Conservation (phyloP, 2,329 filamentous ascomycete species). For the Ophiostoma populinum region DNA sequence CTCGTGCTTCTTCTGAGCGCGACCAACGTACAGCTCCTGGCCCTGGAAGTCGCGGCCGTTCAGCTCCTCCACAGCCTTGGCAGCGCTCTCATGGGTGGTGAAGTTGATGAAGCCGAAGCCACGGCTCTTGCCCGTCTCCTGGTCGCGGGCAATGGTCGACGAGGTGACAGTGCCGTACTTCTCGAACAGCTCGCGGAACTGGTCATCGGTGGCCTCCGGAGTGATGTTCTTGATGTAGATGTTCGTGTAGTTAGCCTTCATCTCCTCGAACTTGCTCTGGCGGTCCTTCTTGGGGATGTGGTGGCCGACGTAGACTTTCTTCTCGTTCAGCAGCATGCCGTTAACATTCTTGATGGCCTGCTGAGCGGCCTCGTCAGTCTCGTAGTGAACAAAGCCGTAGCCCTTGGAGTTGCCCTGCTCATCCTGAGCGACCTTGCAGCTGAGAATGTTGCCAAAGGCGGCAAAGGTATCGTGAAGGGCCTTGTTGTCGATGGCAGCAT, state of each 20-base stretch:
- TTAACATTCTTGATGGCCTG: slow-evolving; percentile 99
- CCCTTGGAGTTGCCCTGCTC: slow-evolving; percentile 95
- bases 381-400: slow-evolving; percentile 98
- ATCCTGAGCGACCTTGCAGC: slow-evolving; percentile 98
- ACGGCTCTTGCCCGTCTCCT: slow-evolving; percentile 73
- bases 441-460: slow-evolving; percentile 96
- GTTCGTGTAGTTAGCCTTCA: slow-evolving; percentile 99
- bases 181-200: slow-evolving; percentile 89
- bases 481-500: slow-evolving; percentile 99
- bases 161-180: slow-evolving; percentile 89
- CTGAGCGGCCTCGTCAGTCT: slow-evolving; percentile 91
- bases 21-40: slow-evolving; percentile 93
- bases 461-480: slow-evolving; percentile 98
- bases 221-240: slow-evolving; percentile 99
- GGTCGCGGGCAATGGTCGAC: slow-evolving; percentile 77
- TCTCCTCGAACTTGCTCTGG: slow-evolving; percentile 99
- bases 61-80: slow-evolving; percentile 75
- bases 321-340: slow-evolving; percentile 98
- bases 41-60: slow-evolving; percentile 85
- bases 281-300: slow-evolving; percentile 99
- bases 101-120: slow-evolving; percentile 96
- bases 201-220: slow-evolving; percentile 69
- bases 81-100: slow-evolving; percentile 74
- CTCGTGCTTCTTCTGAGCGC: slow-evolving; percentile 98
- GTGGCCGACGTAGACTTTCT: slow-evolving; percentile 98